These are phyloP conservation scores for Antitrichia curtipendula DNA, from an alignment of 225 moss, liverwort and hornwort species.

Conservation along the genomic window DNA sequence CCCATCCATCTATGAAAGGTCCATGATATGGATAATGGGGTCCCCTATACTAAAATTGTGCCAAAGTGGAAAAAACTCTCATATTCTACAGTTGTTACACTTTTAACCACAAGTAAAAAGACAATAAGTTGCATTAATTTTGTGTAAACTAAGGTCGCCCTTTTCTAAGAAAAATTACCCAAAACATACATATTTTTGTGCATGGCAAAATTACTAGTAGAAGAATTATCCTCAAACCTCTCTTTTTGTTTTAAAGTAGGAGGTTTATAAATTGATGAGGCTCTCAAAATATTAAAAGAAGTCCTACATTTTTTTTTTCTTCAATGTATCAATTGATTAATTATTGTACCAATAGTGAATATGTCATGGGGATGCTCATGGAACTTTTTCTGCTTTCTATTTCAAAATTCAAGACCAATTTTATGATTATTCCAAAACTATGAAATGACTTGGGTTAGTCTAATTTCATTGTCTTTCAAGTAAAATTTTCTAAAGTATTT, in stretches of 20 bases:
- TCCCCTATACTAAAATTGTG: no score
- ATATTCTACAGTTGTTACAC: not conserved
- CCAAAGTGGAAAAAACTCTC: not conserved
- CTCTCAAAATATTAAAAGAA: not conserved
- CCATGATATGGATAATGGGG: no score
- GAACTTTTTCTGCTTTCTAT: no score
- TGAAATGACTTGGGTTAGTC: rapidly evolving
- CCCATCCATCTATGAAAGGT: no score
- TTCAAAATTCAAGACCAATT: not conserved
- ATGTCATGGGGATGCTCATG: rapidly evolving
- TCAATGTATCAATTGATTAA: not conserved
- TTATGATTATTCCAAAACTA: no score
- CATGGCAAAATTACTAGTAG: not conserved
- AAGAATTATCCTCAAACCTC: not conserved
- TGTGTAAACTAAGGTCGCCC: rapidly evolving
- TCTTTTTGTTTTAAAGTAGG: not conserved
- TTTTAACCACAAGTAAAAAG: not conserved
- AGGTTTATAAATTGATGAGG: rapidly evolving
- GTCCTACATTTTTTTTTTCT: not conserved
- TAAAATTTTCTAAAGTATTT: not conserved
- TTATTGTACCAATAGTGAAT: not conserved
- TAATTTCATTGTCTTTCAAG: not conserved
- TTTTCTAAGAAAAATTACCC: not conserved
- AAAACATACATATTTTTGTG: not conserved
- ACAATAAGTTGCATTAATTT: no score